Evolutionary conservation across 495 filamentous ascomycete genomes (phyloP).

Genomic region (Penicillium ucsense): DNA sequence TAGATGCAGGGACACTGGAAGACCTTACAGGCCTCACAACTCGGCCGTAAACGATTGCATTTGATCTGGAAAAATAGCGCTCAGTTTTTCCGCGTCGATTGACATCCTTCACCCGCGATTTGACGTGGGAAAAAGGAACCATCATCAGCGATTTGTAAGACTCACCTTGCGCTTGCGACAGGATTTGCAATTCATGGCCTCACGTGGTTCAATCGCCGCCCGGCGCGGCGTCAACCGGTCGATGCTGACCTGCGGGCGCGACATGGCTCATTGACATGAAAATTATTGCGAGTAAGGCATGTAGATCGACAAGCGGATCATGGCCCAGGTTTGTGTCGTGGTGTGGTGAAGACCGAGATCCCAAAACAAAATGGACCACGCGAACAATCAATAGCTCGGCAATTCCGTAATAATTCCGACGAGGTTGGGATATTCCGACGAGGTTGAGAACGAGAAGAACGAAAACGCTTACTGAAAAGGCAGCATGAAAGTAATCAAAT

Average conservation of each 20-base stretch:
- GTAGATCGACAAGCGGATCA: not conserved
- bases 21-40: slow-evolving; percentile 80
- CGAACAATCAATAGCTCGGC: no score
- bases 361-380: no score
- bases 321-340: no score
- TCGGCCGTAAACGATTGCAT: slow-evolving; percentile 74
- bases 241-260: slow-evolving; percentile 75
- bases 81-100: not conserved
- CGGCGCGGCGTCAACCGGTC: slow-evolving; percentile 68
- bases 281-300: not conserved
- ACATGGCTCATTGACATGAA: slow-evolving; percentile 34
- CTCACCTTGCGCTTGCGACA: slow-evolving; percentile 78
- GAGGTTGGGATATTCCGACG: no score
- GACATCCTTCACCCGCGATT: not conserved
- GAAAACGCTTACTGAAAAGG: no score
- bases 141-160: no score
- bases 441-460: no score
- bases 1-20: slow-evolving; percentile 86
- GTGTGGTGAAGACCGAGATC: no score
- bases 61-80: slow-evolving; percentile 53
- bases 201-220: slow-evolving; percentile 63
- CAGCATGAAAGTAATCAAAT: no score
- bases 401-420: no score
- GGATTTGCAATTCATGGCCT: slow-evolving; percentile 91
- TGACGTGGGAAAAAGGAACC: not conserved